Percentiles rank a stretch among this genome's conserved stretches.
These are phyloP conservation scores for Termitomyces heimii DNA, from an alignment of 768 basidiomycete genomes.

Conservation along the genomic window DNA sequence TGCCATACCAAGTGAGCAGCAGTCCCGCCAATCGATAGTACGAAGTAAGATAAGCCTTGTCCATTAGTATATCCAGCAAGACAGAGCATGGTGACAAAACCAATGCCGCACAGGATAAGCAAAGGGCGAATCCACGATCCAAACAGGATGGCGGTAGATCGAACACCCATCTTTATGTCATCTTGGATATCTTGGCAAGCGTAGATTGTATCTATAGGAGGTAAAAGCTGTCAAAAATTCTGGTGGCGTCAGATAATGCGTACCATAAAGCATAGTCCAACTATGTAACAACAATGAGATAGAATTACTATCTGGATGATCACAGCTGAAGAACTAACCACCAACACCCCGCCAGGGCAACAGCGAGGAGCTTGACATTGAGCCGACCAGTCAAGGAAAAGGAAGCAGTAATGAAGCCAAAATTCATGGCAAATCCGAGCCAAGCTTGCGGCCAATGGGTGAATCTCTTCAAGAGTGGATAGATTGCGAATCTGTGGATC, in stretches of 20 bases:
- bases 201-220: constrained; percentile 32
- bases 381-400: constrained; percentile 28
- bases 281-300: constrained; percentile 17
- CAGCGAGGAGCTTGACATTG: constrained; percentile 25
- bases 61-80: constrained; percentile 46
- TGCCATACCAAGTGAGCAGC: constrained; percentile 42
- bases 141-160: constrained; percentile 72
- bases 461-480: constrained; percentile 49
- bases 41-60: constrained; percentile 43
- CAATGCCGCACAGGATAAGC: constrained; percentile 43
- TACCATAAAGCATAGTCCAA: constrained; percentile 48
- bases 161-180: constrained; percentile 66
- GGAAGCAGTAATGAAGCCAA: constrained; percentile 47
- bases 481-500: constrained; percentile 30
- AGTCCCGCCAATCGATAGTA: constrained; percentile 40
- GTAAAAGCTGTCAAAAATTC: not conserved
- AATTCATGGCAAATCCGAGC: constrained; percentile 56
- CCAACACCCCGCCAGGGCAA: constrained; percentile 38
- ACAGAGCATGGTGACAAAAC: constrained; percentile 47
- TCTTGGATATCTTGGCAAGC: constrained; percentile 76
- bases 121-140: constrained; percentile 53
- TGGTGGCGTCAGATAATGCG: not conserved
- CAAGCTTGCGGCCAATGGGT: constrained; percentile 61
- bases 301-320: not conserved
- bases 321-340: constrained; percentile 24